Evolutionary conservation across 176 grass and related monocot genomes (phyloP), one percentile per base, ranked within the genome.

Genomic region (Phragmites australis): DNA sequence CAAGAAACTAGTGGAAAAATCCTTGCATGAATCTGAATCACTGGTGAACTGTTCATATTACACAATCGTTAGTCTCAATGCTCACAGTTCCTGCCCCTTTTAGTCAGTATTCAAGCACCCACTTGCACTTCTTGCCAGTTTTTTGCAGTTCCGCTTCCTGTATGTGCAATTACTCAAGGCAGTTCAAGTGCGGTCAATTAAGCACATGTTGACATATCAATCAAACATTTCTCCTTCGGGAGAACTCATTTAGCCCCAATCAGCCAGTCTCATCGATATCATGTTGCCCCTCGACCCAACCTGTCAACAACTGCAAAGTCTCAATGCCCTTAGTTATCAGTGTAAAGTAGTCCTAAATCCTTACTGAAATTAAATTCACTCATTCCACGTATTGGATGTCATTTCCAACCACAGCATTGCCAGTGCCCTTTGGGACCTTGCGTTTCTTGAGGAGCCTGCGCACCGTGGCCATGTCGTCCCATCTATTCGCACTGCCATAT

Each of bases 391-490:
- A 52, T 53, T 63, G 44, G 4, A 25, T 39, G 64, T 53, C 68
- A 81, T 81, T 82, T 18, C 78, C 71, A 82, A 94, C 86, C 26
- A 78, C 55, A 5, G 86, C 70, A 16, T 91, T 87, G 25, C 86
- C 92, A 22, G 83, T 80, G 30, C 87, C 86, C 51, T 91, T 94
- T 23, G 76, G 56, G 41, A 80, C 89, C 83, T 78, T 91, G 5
- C 81, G 84, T 1, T 74, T 59, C 42, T 89, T 94, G 45, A 91
- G 72, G 58, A 91, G 46, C 57, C 48, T 88, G 42, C 89, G 81
- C 47, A 94, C 92, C 15, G 2, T 79, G 32, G 86, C 75, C 81
- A 85, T 84, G 32, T 89, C 92, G 13, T 89, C 86, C 92, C 92
- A 94, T 83, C 92, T 87, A 39, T 56, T 87, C 0, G 72, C 89